These are phyloP conservation scores for Penicillium brevicompactum DNA, from an alignment of 2,329 filamentous ascomycete genomes.

Conservation along the genomic window DNA sequence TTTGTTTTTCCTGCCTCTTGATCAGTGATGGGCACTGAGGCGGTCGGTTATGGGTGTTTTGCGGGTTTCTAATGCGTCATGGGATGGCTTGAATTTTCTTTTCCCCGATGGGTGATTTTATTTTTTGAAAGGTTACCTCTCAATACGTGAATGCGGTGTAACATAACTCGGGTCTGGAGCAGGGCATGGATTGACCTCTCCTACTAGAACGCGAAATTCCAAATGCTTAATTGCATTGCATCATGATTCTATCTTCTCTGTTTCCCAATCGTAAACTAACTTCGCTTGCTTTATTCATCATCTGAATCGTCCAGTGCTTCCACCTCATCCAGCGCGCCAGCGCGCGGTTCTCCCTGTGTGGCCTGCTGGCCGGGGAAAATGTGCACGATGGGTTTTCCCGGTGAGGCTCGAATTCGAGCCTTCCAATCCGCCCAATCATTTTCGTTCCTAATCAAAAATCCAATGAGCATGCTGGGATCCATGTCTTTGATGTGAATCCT, in stretches of 20 bases:
- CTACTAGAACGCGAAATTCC: constrained; percentile 41
- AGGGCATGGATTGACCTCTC: constrained; percentile 33
- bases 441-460: constrained; percentile 81
- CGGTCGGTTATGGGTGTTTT: constrained; percentile 49
- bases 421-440: constrained; percentile 86
- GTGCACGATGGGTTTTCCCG: constrained; percentile 83
- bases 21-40: constrained; percentile 47
- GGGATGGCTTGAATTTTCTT: constrained; percentile 49
- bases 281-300: neutral
- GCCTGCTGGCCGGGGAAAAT: constrained; percentile 71
- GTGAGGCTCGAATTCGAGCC: constrained; percentile 69
- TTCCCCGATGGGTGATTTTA: constrained; percentile 42
- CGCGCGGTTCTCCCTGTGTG: constrained; percentile 60
- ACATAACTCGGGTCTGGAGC: constrained; percentile 47
- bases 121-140: constrained; percentile 43
- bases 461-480: constrained; percentile 97
- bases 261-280: neutral
- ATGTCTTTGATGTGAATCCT: constrained; percentile 85
- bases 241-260: constrained; percentile 12
- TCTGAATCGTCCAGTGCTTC: constrained; percentile 74
- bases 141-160: constrained; percentile 48
- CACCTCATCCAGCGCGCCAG: constrained; percentile 83
- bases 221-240: constrained; percentile 35
- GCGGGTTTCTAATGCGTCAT: constrained; percentile 51
- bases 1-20: constrained; percentile 44